phyloP scores from a whole-genome alignment of 768 basidiomycete genomes.

The Arthromyces matolae region DNA sequence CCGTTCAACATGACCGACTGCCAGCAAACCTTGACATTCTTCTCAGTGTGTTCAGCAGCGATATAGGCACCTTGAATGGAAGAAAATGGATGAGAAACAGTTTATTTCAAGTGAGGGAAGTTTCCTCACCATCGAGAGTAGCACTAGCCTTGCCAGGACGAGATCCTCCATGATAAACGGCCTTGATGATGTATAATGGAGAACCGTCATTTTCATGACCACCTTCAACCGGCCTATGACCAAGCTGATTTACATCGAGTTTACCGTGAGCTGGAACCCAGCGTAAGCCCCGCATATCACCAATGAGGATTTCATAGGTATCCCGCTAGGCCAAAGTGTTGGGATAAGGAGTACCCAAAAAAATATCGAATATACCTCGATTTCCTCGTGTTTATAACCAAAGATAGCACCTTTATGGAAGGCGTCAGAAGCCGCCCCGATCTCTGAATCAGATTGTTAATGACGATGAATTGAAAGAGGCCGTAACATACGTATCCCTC shows the following conservation, averaged over 20 bases:
- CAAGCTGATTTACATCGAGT: constrained; percentile 41
- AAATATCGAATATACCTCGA: constrained; percentile 40
- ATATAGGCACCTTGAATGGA: constrained; percentile 47
- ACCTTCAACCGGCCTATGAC: constrained; percentile 58
- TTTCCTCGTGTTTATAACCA: constrained; percentile 56
- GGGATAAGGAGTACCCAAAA: neutral
- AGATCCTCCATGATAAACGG: constrained; percentile 44
- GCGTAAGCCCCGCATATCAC: constrained; percentile 48
- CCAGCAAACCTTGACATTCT: constrained; percentile 43
- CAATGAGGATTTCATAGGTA: constrained; percentile 69
- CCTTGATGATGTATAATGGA: constrained; percentile 58
- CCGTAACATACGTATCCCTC: constrained; percentile 48
- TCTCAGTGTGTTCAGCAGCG: constrained; percentile 49
- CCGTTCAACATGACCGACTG: no score
- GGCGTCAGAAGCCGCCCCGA: constrained; percentile 59
- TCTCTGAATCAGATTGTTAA: constrained; percentile 35
- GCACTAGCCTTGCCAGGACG: constrained; percentile 66
- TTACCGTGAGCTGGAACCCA: constrained; percentile 54
- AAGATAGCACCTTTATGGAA: constrained; percentile 63
- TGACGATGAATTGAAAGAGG: constrained; percentile 27
- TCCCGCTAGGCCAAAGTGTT: constrained; percentile 39
- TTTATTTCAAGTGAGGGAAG: neutral
- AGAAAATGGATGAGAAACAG: neutral
- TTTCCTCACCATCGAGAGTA: constrained; percentile 42
- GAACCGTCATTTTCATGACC: constrained; percentile 62